These are phyloP conservation scores for Verticillium isaacii DNA, from an alignment of 2,329 filamentous ascomycete species.

Conservation along the genomic window DNA sequence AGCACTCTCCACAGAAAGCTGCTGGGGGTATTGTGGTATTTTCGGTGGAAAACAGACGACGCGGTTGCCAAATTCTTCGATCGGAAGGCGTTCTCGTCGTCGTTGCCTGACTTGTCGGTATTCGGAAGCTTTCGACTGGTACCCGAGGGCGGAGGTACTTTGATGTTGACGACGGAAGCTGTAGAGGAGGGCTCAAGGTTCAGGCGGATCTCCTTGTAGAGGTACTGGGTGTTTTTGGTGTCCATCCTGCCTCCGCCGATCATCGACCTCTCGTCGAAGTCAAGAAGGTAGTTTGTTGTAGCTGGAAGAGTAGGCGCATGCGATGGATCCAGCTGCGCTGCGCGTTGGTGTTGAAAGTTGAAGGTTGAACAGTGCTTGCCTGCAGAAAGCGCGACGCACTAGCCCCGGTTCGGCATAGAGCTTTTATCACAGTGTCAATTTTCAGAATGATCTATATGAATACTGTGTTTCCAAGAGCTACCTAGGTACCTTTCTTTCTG, in stretches of 20 bases:
- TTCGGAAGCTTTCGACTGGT: constrained; percentile 29
- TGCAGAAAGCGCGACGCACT: constrained; percentile 8
- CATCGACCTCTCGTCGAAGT: constrained; percentile 1
- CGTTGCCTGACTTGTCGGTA: constrained; percentile 30
- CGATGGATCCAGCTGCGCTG: constrained; percentile 6
- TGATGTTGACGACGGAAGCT: constrained; percentile 66
- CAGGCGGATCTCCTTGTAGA: constrained; percentile 84
- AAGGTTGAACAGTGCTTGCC: not conserved
- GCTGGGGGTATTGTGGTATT: constrained; percentile 69
- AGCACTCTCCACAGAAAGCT: constrained; percentile 89
- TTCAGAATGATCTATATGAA: too few species aligned
- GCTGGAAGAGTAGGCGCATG: constrained; percentile 5
- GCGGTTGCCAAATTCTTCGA: constrained; percentile 69
- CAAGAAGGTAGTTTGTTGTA: not conserved
- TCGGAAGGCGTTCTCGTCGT: constrained; percentile 72
- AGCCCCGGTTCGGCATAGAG: constrained; percentile 14
- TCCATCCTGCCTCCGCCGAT: constrained; percentile 66
- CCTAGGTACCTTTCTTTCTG: too few species aligned
- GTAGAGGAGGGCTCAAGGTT: constrained; percentile 71
- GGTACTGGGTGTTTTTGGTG: constrained; percentile 54
- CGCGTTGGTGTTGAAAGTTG: constrained; percentile 12
- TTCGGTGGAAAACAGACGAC: constrained; percentile 80
- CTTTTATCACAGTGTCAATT: constrained; percentile 1
- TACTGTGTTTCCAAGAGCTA: not conserved
- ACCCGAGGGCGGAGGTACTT: constrained; percentile 53